Base-by-base conservation (phyloP, 768 basidiomycete species). In the Lactarius sp. region DNA sequence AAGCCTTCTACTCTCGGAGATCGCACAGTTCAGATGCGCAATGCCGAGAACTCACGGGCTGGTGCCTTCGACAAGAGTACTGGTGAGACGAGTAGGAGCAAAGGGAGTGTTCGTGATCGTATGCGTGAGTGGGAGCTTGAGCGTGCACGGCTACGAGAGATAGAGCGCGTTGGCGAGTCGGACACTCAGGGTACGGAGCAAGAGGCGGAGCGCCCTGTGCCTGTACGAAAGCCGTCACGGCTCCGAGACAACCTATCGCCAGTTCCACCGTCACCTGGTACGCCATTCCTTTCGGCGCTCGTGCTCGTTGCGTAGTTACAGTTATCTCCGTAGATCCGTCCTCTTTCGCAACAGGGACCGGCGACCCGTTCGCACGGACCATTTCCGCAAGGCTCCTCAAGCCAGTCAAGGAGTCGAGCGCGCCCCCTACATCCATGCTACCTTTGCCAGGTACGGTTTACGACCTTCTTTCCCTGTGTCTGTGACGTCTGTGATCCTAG, bases 51-150 rank as follows among this genome's bases (percentile, higher is more conserved):
- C 27, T 56, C 56, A 54, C 64, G 33, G 7, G 34, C 18, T 9
- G 54, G 59, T 22, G 18, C 47, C 9, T 20, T 50, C 3, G 53
- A 74, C 65, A 74, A 72, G 65, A 73, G 74, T 14, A 66, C 51
- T 3, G 46, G 53, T 47, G 66, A 67, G 33, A 68, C 70, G 46
- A 64, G 56, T 55, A 62, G n/a, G 33, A 67, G 69, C 41, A 57
- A 47, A 4, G 71, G 64, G 12, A 68, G 69, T 59, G 79, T 79
- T 18, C 80, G 79, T 61, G 82, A 88, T 62, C 78, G 89, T 12
- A 85, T 90, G 67, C 78, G 78, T 67, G 88, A 90, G 68, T 91
- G 89, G 88, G 88, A 91, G 71, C 77, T 84, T 47, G 88, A 90
- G 72, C 80, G 82, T 41, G 80, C 85, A 73, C 77, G 87, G 63